Evolutionary conservation across 805 yeast species (phyloP).

Genomic region (Deakozyma indianensis): DNA sequence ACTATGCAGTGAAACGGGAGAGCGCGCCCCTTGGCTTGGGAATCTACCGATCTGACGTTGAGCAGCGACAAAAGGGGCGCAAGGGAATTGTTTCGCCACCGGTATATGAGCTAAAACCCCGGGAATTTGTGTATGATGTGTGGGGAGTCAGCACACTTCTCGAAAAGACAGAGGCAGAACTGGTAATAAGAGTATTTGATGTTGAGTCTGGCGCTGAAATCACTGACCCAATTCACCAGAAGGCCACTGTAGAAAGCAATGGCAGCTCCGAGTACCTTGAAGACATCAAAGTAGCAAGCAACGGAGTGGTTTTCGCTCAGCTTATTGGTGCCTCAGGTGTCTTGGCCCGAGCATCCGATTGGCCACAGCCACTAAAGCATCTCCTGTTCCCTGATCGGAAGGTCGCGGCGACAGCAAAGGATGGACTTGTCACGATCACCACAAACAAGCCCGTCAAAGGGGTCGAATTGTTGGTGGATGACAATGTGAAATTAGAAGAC

Average conservation of each 20-base stretch:
- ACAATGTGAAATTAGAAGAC: constrained; percentile 21
- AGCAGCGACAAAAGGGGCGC: no score
- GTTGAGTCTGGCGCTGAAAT: constrained; percentile 22
- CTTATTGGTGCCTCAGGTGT: constrained; percentile 10
- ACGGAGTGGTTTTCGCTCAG: constrained; percentile 10
- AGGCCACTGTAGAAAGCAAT: constrained; percentile 13
- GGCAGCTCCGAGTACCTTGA: constrained; percentile 20
- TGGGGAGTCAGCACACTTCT: constrained; percentile 29
- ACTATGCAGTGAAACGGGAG: constrained; percentile 33
- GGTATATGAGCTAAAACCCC: neutral
- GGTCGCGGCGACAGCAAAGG: constrained; percentile 15
- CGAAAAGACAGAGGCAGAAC: constrained; percentile 11
- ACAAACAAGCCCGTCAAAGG: constrained; percentile 31
- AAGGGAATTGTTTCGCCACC: neutral
- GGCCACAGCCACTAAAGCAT: constrained; percentile 38
- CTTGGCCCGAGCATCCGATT: constrained; percentile 26
- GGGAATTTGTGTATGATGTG: constrained; percentile 19
- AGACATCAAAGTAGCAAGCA: constrained; percentile 7
- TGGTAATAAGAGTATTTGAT: constrained; percentile 20
- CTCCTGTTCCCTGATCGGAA: constrained; percentile 20
- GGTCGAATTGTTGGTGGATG: constrained; percentile 22
- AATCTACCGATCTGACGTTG: constrained; percentile 17
- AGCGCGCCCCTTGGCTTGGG: constrained; percentile 23
- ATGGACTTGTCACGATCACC: constrained; percentile 16
- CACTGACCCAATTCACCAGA: constrained; percentile 4